phyloP scores from a whole-genome alignment of 129 eudicot species.

The Chrysanthemum makinoi region DNA sequence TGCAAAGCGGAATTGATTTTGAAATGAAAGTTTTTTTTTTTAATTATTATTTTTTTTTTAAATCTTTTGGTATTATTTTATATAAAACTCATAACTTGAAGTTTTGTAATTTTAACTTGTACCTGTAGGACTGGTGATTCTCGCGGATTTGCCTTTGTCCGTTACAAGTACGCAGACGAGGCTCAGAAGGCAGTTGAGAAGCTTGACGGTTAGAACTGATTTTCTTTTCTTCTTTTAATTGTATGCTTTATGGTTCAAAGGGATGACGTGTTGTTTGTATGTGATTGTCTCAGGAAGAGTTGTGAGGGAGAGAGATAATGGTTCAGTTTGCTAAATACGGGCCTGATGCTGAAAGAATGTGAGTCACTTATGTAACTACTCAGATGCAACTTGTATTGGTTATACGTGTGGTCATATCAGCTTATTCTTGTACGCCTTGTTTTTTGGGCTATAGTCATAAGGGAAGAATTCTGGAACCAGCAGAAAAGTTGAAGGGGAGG shows the following conservation, averaged over 20 bases:
- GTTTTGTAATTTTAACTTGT: not conserved
- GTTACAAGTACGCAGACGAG: conserved; percentile 95
- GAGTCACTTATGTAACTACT: conserved; percentile 24
- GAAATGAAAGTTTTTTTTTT: too few species aligned
- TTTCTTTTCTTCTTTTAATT: not conserved
- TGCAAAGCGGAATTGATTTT: too few species aligned
- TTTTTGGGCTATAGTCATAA: conserved; percentile 47
- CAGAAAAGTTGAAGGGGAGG: conserved; percentile 50
- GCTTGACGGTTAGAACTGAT: conserved; percentile 68
- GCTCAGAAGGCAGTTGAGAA: conserved; percentile 95
- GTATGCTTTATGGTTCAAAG: not conserved
- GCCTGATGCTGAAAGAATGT: conserved; percentile 93
- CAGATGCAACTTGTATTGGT: too few species aligned
- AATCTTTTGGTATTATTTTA: too few species aligned
- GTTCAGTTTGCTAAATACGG: conserved; percentile 97
- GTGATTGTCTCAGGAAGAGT: conserved; percentile 49
- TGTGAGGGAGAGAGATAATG: conserved; percentile 98
- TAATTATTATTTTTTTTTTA: too few species aligned
- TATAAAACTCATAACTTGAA: too few species aligned
- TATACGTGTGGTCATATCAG: too few species aligned
- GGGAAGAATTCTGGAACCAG: conserved; percentile 78
- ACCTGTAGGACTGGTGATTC: conserved; percentile 88
- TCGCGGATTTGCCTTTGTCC: conserved; percentile 97
- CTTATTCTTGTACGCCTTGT: too few species aligned
- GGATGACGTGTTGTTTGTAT: not conserved